A percentile compares a stretch with the other conserved stretches of the same genome.
Evolutionary conservation across 257 asterid genomes (phyloP).

Genomic region (Penstemon barbatus): DNA sequence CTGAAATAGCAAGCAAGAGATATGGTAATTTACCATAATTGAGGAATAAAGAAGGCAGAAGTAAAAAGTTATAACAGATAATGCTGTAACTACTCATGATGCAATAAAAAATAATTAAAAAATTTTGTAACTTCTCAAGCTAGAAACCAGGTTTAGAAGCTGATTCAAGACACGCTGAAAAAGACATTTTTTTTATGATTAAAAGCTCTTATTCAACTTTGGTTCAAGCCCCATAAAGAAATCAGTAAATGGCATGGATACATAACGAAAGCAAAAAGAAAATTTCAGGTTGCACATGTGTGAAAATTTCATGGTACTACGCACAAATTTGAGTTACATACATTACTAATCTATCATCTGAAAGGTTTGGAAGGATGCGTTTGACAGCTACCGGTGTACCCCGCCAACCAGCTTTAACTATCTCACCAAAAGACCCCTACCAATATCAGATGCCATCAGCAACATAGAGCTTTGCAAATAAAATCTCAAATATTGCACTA

Average conservation of each 20-base stretch:
- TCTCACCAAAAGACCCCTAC: constrained; percentile 99
- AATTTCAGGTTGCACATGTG: constrained; percentile 14
- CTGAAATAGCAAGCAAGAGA: constrained; percentile 44
- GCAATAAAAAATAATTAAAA: constrained; percentile 4
- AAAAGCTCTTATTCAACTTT: constrained; percentile 17
- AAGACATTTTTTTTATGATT: background rate
- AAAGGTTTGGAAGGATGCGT: constrained; percentile 95
- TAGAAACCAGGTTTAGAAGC: constrained; percentile 3
- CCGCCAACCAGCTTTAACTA: constrained; percentile 88
- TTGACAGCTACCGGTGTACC: constrained; percentile 98
- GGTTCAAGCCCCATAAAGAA: constrained; percentile 19
- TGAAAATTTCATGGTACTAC: constrained; percentile 7
- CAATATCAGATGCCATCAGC: constrained; percentile 42
- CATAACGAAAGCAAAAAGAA: constrained; percentile 5
- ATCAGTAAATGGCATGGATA: constrained; percentile 12
- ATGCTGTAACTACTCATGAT: constrained; percentile 1
- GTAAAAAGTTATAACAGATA: constrained; percentile 17
- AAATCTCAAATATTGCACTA: background rate
- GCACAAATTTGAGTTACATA: constrained; percentile 39
- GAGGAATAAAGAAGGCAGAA: constrained; percentile 22
- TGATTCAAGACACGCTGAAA: constrained; percentile 1
- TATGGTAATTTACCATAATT: constrained; percentile 16
- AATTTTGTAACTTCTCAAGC: background rate
- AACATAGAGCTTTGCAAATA: constrained; percentile 29
- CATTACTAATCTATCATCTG: constrained; percentile 94